Base-by-base conservation (phyloP, 2,329 filamentous ascomycete genomes). In the Zasmidium angulare region DNA sequence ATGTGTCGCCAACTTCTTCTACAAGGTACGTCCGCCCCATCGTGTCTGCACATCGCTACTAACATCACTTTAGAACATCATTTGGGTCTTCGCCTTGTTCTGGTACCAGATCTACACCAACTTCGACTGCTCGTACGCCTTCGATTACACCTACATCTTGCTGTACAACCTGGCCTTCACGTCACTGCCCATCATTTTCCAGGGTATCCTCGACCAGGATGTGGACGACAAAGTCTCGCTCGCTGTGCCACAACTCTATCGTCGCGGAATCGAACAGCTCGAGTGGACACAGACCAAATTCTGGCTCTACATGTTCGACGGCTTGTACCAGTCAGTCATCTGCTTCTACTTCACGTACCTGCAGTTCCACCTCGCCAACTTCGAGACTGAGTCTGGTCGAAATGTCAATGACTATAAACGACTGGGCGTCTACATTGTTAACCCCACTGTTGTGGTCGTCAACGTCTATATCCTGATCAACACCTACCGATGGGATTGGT, bases 271-370 rank as follows among this genome's bases (percentile, higher is more conserved):
- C 68, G 93, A 98, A 79, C 88, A 93, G 61, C 85, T 91, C 74
- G 95, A 99, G 79, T 99, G 95, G 95, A 96, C 93, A 3, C 90
- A 96, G 75, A 80, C 79, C 54, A 99, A 99, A 77, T 99, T 99
- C 75, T 99, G 95, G 95, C 76, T 90, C 29, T 98, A 99, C 78
- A 98, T 99, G 95, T 56, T 87, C 65, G 95, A 99, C 75, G 95
- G 93, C 63, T 75, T 96, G 47, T 99, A 98, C 77, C 95, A 99
- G 77, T 98, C 93, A 1, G 83, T 95, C 59, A 90, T 98, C 69
- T 89, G 89, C 68, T 99, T 95, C 80, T 99, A 89, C 80, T 90
- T 97, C 78, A 90, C 92, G 1, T 97, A 95, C 74, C 81, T 96
- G 49, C 80, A 95, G 22, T 92, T 95, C 71, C 75, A 78, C 20